phyloP scores from a whole-genome alignment of 345 rosid genomes.

The Nasturtium officinale region DNA sequence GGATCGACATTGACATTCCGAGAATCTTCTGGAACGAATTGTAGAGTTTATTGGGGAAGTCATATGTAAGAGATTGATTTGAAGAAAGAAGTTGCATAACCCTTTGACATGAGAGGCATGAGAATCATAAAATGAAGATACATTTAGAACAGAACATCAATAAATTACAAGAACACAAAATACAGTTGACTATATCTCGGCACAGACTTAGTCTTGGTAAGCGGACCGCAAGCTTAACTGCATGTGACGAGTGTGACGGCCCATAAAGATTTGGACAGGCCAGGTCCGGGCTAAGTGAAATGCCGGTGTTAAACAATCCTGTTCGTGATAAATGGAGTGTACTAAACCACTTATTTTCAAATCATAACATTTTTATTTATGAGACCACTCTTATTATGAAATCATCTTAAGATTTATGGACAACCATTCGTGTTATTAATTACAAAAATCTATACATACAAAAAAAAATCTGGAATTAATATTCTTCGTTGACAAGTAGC shows the following conservation, averaged over 20 bases:
- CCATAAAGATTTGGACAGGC: background rate
- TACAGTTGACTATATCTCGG: too few relatives aligned
- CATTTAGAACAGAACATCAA: too few relatives aligned
- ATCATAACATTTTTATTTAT: slow-evolving; percentile 3
- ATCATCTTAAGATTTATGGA: slow-evolving; percentile 10
- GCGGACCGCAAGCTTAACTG: too few relatives aligned
- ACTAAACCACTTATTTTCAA: slow-evolving; percentile 1
- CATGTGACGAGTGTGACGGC: too few relatives aligned
- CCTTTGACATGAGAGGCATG: background rate
- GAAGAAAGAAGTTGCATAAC: background rate
- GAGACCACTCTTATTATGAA: background rate
- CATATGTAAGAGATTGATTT: background rate
- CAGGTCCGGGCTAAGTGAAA: background rate
- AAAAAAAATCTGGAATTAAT: background rate
- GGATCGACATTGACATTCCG: too few relatives aligned
- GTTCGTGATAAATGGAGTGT: background rate
- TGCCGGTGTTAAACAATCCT: background rate
- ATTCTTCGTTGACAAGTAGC: background rate
- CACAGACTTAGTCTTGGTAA: too few relatives aligned
- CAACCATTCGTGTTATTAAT: slow-evolving; percentile 2
- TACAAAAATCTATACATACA: background rate
- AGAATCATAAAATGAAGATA: background rate
- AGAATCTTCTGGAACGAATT: too few relatives aligned
- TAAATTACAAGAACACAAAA: too few relatives aligned
- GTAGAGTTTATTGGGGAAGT: too few relatives aligned